Percentiles rank a stretch among this genome's conserved stretches.
Conservation (phyloP, 2,329 filamentous ascomycete species). For the Plectosphaerella sp. region DNA sequence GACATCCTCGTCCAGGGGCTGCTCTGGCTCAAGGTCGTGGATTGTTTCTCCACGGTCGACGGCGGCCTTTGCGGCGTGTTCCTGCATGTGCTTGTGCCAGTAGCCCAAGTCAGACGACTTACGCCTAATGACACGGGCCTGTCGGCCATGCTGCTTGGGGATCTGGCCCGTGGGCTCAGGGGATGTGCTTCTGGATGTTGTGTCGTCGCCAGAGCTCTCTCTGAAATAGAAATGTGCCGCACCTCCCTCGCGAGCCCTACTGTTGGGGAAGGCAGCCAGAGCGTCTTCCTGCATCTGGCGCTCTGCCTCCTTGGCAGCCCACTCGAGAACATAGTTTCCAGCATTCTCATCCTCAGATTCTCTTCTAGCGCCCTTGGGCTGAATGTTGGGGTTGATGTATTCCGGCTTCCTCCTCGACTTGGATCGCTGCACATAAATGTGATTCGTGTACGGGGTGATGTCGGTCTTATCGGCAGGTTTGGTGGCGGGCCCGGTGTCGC, state of each 20-base stretch:
- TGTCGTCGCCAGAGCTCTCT: conserved; percentile 57
- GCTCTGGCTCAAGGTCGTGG: conserved; percentile 11
- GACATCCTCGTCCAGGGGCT: conserved; percentile 9
- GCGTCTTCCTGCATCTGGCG: conserved; percentile 74
- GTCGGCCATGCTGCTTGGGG: conserved; percentile 15
- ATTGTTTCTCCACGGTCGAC: conserved; percentile 30
- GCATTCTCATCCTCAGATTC: conserved; percentile 73
- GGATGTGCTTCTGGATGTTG: conserved; percentile 33
- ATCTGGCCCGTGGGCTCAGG: conserved; percentile 19
- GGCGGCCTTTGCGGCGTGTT: conserved; percentile 64
- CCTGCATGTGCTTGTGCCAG: conserved; percentile 78
- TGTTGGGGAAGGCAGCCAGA: conserved; percentile 72
- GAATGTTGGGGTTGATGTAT: conserved; percentile 18
- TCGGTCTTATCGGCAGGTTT: conserved; percentile 68
- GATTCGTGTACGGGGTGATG: conserved; percentile 59
- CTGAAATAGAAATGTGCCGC: conserved; percentile 68
- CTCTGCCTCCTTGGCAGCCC: conserved; percentile 77
- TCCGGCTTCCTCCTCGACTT: conserved; percentile 32
- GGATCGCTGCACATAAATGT: conserved; percentile 48
- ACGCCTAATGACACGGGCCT: conserved; percentile 35
- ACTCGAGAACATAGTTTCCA: conserved; percentile 70
- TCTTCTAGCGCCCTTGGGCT: conserved; percentile 46
- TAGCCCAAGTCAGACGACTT: conserved; percentile 64
- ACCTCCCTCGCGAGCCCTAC: conserved; percentile 62
- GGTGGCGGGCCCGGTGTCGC: conserved; percentile 59